Evolutionary conservation across 2,329 filamentous ascomycete species (phyloP).

Genomic region (Lachnellula cervina): DNA sequence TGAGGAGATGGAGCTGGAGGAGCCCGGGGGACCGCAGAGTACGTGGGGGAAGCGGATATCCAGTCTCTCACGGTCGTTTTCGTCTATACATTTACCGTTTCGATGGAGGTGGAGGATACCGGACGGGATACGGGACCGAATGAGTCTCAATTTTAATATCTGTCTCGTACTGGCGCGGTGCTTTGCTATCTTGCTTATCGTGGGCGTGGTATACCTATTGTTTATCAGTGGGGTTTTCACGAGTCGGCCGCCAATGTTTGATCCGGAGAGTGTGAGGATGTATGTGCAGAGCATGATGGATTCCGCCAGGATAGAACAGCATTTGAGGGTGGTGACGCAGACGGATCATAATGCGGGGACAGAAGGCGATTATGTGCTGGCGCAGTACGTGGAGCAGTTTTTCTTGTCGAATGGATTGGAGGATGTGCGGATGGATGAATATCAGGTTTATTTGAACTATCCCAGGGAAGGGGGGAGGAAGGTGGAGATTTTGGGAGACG

Average conservation of each 20-base stretch:
- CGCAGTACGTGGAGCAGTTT: constrained; percentile 74
- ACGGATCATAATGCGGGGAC: constrained; percentile 94
- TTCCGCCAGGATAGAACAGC: constrained; percentile 62
- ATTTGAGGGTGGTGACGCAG: constrained; percentile 70
- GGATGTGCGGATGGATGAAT: constrained; percentile 70
- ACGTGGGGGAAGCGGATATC: constrained; percentile 34
- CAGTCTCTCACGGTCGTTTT: constrained; percentile 29
- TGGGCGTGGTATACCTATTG: constrained; percentile 75
- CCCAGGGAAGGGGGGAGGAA: constrained; percentile 70
- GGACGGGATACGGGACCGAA: constrained; percentile 12
- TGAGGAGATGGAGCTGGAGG: constrained; percentile 83
- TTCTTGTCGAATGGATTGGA: constrained; percentile 72
- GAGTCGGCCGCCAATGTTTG: constrained; percentile 67
- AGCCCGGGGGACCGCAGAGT: constrained; percentile 44
- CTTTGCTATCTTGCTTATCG: constrained; percentile 68
- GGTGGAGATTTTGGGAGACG: constrained; percentile 71
- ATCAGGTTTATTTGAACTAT: constrained; percentile 89
- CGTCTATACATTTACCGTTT: constrained; percentile 30
- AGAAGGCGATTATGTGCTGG: constrained; percentile 82
- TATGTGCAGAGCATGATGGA: constrained; percentile 73
- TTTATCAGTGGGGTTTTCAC: constrained; percentile 83
- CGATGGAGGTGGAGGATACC: constrained; percentile 25
- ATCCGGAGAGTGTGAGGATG: constrained; percentile 73
- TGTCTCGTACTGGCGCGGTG: constrained; percentile 67
- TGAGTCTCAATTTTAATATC: constrained; percentile 32